These are phyloP conservation scores for Aspergillus novofumigatus DNA, from an alignment of 2,329 filamentous ascomycete species.

Conservation along the genomic window DNA sequence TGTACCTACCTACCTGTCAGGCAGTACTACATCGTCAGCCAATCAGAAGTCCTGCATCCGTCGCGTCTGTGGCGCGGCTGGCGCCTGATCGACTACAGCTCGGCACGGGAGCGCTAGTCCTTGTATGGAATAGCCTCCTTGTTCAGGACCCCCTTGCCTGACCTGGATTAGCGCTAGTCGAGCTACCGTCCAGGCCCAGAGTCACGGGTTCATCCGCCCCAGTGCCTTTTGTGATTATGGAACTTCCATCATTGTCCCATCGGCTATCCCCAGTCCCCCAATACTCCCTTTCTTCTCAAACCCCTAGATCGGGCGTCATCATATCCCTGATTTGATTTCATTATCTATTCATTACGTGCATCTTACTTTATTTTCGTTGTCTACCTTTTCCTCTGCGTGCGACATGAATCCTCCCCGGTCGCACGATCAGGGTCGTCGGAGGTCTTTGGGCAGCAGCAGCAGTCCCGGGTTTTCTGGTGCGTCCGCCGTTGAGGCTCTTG, in stretches of 20 bases:
- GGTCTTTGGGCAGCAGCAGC: slow-evolving; percentile 34
- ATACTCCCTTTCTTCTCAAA: slow-evolving; percentile 3
- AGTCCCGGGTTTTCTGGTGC: slow-evolving; percentile 36
- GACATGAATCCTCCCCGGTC: slow-evolving; percentile 35
- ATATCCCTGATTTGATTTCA: slow-evolving; percentile 4
- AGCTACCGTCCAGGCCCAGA: slow-evolving; percentile 23
- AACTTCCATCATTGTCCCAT: slow-evolving; percentile 18
- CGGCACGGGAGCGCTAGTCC: slow-evolving; percentile 35
- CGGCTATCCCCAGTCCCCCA: slow-evolving; percentile 5
- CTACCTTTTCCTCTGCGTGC: slow-evolving; percentile 17
- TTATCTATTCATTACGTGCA: background rate
- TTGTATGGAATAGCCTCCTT: slow-evolving; percentile 15
- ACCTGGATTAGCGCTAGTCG: slow-evolving; percentile 26
- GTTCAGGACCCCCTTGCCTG: slow-evolving; percentile 14
- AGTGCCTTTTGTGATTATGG: slow-evolving; percentile 19
- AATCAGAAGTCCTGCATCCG: slow-evolving; percentile 14
- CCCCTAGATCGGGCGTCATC: slow-evolving; percentile 6
- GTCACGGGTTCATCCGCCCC: slow-evolving; percentile 31
- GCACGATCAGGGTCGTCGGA: slow-evolving; percentile 31
- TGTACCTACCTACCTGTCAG: slow-evolving; percentile 1
- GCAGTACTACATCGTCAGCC: slow-evolving; percentile 8
- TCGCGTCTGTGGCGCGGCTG: slow-evolving; percentile 9
- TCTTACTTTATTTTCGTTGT: background rate
- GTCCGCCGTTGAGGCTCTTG: slow-evolving; percentile 6
- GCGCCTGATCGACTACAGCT: slow-evolving; percentile 23